Evolutionary conservation across 2,329 filamentous ascomycete species (phyloP), one percentile per base, ranked within the genome.

Genomic region (Bretziella fagacearum): DNA sequence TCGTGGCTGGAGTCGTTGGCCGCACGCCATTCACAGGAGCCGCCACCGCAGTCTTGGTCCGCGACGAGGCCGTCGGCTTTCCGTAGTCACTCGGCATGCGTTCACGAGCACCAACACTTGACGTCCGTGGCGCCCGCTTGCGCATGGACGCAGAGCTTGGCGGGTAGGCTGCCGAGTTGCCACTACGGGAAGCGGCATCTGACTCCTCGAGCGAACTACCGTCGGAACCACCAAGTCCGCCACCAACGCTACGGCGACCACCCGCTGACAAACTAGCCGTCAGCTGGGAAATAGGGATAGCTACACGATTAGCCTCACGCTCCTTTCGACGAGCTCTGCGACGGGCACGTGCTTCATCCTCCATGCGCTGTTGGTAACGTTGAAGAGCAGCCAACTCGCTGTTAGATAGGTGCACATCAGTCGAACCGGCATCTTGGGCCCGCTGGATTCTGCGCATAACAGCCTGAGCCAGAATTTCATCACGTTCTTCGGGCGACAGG

Each of bases 341-440:
- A 29, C 55, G 58, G 51, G 58, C 58, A 33, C 63, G 60, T 45
- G 67, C 63, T 32, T 65, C 63, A 27, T 66, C 65, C 54, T 71
- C 66, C 55, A 77, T 64, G 49, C 79, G 74, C 59, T 77, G 74
- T 52, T 73, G 65, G 56, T 72, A 69, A 52, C 77, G 74, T 58
- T 89, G 81, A 54, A 93, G 69, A 40, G 85, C 86, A 52, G 79
- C 81, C 55, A 94, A 67, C 61, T 95, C 87, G 46, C 81, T 77
- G 56, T 79, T 74, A 55, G 73, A 85, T 53, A 96, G 71, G 59
- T 79, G 81, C 48, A 95, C 84, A 49, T 93, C 83, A 37, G 71
- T 68, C 60, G 79, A 81, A 53, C 86, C 86, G 56, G 77, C 77
- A 52, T 75, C 74, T 59, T 84, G 78, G 13, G 87, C 85, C 53